Base-by-base conservation (phyloP, 179 eudicot genomes). In the Heliamphora ciliata region DNA sequence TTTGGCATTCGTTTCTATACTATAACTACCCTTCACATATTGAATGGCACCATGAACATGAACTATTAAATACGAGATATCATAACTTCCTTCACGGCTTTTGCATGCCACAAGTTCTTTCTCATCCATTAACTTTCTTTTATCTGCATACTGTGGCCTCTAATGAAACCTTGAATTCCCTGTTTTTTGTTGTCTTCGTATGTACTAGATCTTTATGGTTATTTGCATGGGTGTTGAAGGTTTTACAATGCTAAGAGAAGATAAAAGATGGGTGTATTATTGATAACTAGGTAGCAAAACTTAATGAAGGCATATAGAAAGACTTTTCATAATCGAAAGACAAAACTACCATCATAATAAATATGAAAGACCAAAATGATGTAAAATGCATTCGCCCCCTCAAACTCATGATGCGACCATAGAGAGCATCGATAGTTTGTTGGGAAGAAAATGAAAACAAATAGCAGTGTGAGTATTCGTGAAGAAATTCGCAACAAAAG, bases 51-150 rank as follows among this genome's bases (percentile, higher is more conserved):
- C 54, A 74, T 47, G 46, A 54, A 18, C 15, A 75, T 55, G 47
- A 75, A 13, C 4, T 31, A 59, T 44, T 59, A 6, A 56, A 76
- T 76, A 13, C 59, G 65, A 76, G 52, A 59, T 44, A 54, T 73
- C 9, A 50, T 48, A 17, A 74, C 18, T 67, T 24, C 40, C 51
- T 7, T 76, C 24, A 56, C 9, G 15, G 44, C 15, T 15, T 1
- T 82, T 51, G 24, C 76, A 76, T 46, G 47, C 47, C 76, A 80
- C 61, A 50, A 4, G 47, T 55, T 15, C 18, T 24, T 54, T 81
- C 6, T 59, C 17, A 71, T 60, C 14, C 1, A 17, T 58, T 56
- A 60, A n/a, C 9, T 80, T 70, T 40, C 52, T 40, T 8, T 70
- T 51, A 0, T 31, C 7, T 68, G 68, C 54, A 44, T 8, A 60